Percentiles rank a stretch among this genome's conserved stretches.
Evolutionary conservation across 345 rosid species (phyloP).

Genomic region (Erucastrum elatum): DNA sequence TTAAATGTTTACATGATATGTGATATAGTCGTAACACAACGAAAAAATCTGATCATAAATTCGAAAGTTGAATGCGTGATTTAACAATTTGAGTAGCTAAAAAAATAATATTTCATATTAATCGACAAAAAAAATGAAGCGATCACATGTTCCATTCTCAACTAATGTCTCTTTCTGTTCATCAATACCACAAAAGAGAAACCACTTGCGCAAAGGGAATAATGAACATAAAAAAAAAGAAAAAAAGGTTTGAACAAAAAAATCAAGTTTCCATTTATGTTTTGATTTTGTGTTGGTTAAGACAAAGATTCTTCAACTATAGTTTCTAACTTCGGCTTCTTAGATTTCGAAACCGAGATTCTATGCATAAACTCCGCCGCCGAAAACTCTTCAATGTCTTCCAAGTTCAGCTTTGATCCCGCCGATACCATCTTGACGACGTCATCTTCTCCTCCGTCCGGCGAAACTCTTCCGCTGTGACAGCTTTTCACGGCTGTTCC

Average conservation of each 20-base stretch:
- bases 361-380: slow-evolving; percentile 56
- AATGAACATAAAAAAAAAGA: not conserved
- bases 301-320: slow-evolving; percentile 59
- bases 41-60: not conserved
- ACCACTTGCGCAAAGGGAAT: slow-evolving; percentile 18
- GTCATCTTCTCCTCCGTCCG: slow-evolving; percentile 21
- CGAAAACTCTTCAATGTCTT: slow-evolving; percentile 61
- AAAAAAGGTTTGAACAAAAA: not conserved
- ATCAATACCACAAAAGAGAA: slow-evolving; percentile 34
- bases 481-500: slow-evolving; percentile 12
- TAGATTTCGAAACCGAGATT: slow-evolving; percentile 66
- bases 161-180: slow-evolving; percentile 33
- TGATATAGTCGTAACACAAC: not conserved
- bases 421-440: not conserved
- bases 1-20: not conserved
- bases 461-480: slow-evolving; percentile 26
- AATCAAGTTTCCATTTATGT: slow-evolving; percentile 3
- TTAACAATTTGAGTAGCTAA: not conserved
- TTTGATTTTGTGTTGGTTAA: not conserved
- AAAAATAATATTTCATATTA: not conserved
- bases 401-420: slow-evolving; percentile 52
- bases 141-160: slow-evolving; percentile 23
- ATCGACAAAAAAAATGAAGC: not conserved
- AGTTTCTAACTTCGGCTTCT: slow-evolving; percentile 78
- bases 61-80: not conserved